Evolutionary conservation across 495 filamentous ascomycete genomes (phyloP), one percentile per base, ranked within the genome.

Genomic region (Usnea hakonensis): DNA sequence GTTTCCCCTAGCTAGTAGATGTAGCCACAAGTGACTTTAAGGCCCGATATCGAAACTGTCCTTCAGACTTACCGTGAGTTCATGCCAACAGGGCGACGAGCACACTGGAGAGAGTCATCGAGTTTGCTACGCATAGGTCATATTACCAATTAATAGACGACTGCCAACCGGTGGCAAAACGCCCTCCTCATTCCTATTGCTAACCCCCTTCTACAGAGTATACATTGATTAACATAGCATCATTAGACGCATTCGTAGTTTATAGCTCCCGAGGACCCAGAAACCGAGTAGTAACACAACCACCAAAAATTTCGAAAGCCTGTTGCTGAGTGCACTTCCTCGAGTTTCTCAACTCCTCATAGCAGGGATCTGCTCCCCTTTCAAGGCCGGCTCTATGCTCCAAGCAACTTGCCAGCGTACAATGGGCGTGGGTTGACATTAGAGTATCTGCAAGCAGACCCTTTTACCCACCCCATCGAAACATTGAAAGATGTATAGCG

Each of bases 71-170:
- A 74, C 65, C 2, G 70, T 68, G 10, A 71, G 60, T 16, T 68
- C 67, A 48, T 71, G 70, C 14, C n/a, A 72, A 57, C 11, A 65
- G 70, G 13, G 68, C 70, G 14, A 58, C 61, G n/a, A 71, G 54
- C 23, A 23, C 55, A 35, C 10, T 41, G 35, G 5, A 67, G 48
- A 32, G 73, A 65, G 19, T 64, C 57, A 52, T 76, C 74, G 14
- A 75, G 48, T 11, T 64, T 55, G 26, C 52, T 23, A 26, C 13
- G 17, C 54, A 21, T 26, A 23, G 35, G 17, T 23, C 36, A 33
- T 32, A 21, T 48, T 38, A 76, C 74, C 36, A 81, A 66, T 61
- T 77, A 75, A 32, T 78, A 74, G 14, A 78, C 76, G 28, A 79
- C 53, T 1, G 68, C 75, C 10, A 78, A 78, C 2, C 75, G 64